Percentiles rank a stretch among this genome's conserved stretches.
These are phyloP conservation scores for Amoeboaphelidium occidentale DNA, from an alignment of 371 early-diverging fungal species.

Conservation along the genomic window DNA sequence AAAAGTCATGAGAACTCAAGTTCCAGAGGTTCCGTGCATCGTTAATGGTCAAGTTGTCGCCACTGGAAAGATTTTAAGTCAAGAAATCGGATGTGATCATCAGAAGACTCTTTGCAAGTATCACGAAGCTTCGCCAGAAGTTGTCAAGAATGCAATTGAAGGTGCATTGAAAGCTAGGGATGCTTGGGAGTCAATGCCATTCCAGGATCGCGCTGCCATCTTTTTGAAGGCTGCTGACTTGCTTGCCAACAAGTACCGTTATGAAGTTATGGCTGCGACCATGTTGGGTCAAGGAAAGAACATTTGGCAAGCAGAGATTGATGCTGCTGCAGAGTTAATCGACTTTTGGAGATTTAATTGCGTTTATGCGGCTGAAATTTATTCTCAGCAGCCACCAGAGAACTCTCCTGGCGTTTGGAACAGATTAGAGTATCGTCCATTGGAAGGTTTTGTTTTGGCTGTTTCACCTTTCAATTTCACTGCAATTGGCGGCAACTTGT, in stretches of 20 bases:
- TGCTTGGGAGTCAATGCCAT: conserved; percentile 77
- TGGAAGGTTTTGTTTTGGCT: conserved; percentile 91
- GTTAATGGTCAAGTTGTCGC: neutral
- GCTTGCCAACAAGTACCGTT: conserved; percentile 62
- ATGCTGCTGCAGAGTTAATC: conserved; percentile 70
- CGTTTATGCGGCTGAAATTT: conserved; percentile 80
- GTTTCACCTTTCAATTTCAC: conserved; percentile 97
- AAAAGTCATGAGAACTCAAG: conserved; percentile 5
- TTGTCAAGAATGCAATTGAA: conserved; percentile 41
- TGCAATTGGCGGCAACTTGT: conserved; percentile 90
- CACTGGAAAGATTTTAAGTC: conserved; percentile 8
- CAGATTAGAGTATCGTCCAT: conserved; percentile 76
- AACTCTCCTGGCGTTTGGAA: conserved; percentile 79
- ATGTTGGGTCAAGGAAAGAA: conserved; percentile 96
- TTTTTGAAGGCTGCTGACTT: conserved; percentile 94
- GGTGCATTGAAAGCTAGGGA: conserved; percentile 62
- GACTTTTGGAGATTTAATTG: conserved; percentile 92
- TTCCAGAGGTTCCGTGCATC: conserved; percentile 9
- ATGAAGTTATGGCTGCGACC: conserved; percentile 76
- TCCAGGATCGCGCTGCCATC: conserved; percentile 81
- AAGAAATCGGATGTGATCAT: conserved; percentile 65
- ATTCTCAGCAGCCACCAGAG: conserved; percentile 71
- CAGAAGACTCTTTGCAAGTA: conserved; percentile 47
- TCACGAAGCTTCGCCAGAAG: conserved; percentile 35
- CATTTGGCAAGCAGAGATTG: conserved; percentile 97